Conservation (phyloP, 805 yeast species). For the Candida incommunis region DNA sequence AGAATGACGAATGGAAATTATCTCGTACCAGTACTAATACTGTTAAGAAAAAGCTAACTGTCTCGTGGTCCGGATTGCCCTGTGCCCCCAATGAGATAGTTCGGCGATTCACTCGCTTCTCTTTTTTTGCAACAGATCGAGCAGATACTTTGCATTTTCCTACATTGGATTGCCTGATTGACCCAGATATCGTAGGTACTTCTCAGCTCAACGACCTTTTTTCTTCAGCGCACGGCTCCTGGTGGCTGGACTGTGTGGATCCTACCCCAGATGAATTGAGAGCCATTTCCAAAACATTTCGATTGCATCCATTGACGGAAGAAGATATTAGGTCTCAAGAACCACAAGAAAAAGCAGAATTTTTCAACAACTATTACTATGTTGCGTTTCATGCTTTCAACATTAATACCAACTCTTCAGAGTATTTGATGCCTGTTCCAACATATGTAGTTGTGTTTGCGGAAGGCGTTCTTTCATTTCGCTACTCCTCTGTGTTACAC, state of each 20-base stretch:
- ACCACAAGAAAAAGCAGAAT: conserved; percentile 91
- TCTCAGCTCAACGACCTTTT: conserved; percentile 16
- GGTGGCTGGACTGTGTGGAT: conserved; percentile 94
- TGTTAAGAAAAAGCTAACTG: not conserved
- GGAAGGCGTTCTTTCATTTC: conserved; percentile 47
- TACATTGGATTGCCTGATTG: not conserved
- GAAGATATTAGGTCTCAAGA: conserved; percentile 96
- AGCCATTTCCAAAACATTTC: conserved; percentile 81
- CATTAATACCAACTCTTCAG: conserved; percentile 67
- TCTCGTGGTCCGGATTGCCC: not conserved
- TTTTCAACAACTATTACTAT: conserved; percentile 80
- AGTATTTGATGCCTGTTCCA: conserved; percentile 53
- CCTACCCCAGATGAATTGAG: conserved; percentile 95
- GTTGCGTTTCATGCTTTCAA: conserved; percentile 96
- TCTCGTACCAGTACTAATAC: no score
- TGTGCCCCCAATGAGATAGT: not conserved
- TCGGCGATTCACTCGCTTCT: not conserved
- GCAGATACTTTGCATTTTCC: not conserved
- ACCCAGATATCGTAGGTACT: not conserved
- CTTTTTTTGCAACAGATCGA: not conserved
- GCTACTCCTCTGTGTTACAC: conserved; percentile 43
- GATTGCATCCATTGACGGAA: conserved; percentile 94
- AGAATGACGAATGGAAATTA: no score
- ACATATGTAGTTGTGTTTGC: conserved; percentile 48
- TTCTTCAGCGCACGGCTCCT: conserved; percentile 63